Evolutionary conservation across 2,329 filamentous ascomycete genomes (phyloP).

Genomic region (Cladosporium sp.): DNA sequence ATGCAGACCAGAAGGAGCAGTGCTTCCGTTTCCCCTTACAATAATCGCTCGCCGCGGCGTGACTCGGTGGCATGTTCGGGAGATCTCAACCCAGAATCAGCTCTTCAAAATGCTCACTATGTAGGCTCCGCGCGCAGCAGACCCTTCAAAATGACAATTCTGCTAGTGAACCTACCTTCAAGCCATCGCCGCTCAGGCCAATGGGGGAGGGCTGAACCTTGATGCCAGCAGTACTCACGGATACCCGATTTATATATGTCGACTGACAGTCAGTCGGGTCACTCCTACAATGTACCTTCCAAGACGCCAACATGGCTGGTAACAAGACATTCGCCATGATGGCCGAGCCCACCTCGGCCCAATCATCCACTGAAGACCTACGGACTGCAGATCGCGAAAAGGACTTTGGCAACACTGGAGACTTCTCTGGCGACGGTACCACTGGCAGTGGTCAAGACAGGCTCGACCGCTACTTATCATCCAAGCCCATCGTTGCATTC

Average conservation of each 20-base stretch:
- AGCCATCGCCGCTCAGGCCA: neutral
- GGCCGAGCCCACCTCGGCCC: constrained; percentile 1
- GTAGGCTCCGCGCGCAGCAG: neutral
- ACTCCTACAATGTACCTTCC: neutral
- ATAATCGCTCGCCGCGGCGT: neutral
- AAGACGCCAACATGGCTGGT: neutral
- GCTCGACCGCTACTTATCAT: constrained; percentile 11
- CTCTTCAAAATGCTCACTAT: neutral
- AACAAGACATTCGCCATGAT: constrained; percentile 2
- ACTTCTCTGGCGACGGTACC: neutral
- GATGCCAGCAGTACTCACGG: neutral
- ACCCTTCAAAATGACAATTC: neutral
- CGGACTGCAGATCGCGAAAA: neutral
- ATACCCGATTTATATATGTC: neutral
- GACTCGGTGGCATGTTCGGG: neutral
- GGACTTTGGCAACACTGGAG: neutral
- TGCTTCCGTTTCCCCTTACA: neutral
- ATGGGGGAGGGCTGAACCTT: neutral
- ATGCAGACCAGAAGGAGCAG: neutral
- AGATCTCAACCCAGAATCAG: neutral
- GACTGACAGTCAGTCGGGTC: neutral
- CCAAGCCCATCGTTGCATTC: constrained; percentile 22
- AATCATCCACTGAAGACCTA: neutral
- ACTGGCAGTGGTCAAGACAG: constrained; percentile 2
- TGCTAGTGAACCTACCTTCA: neutral